Evolutionary conservation across 202 grass and related monocot genomes (phyloP), one percentile per base, ranked within the genome.

Genomic region (Saccharum hybrid): DNA sequence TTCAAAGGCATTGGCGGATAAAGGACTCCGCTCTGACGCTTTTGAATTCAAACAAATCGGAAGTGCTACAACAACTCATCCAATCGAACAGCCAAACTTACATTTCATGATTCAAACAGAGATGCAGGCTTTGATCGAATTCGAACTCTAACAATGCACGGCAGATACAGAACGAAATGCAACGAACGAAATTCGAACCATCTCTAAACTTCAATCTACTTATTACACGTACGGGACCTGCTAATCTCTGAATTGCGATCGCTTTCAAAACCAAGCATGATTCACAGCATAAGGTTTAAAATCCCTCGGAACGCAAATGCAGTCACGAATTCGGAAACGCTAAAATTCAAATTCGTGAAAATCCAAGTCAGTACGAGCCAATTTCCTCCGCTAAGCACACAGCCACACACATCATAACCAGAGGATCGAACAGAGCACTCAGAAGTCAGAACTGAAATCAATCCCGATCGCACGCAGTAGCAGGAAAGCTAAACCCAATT

Each of bases 111-210:
- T 78, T 61, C 38, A 84, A 61, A 75, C 68, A 63, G 68, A 42
- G 26, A 88, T 61, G 36, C 68, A 31, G 60, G 4, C 23, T 11
- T n/a, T 2, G 46, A 28, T 46, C 4, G 12, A 49, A 75, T 18
- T 88, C 68, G n/a, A 80, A n/a, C 39, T 66, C 67, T 0, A 45
- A 21, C 33, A 77, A 70, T 48, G 19, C 59, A 63, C 34, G 7
- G 2, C n/a, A 43, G 34, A 45, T 31, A 56, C 5, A 71, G 21
- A 80, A 39, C 46, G 4, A 65, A 57, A 81, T 59, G 23, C 19
- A 81, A 28, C 48, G 30, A 88, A 79, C 57, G 10, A 37, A 78
- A 87, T 82, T 71, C 15, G 9, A 76, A 71, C 42, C 30, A n/a
- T 26, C 26, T n/a, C 46, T 14, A 2, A 48, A 10, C 15, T 18